These are phyloP conservation scores for Batkoa obscura DNA, from an alignment of 371 early-diverging fungal genomes.

Conservation along the genomic window DNA sequence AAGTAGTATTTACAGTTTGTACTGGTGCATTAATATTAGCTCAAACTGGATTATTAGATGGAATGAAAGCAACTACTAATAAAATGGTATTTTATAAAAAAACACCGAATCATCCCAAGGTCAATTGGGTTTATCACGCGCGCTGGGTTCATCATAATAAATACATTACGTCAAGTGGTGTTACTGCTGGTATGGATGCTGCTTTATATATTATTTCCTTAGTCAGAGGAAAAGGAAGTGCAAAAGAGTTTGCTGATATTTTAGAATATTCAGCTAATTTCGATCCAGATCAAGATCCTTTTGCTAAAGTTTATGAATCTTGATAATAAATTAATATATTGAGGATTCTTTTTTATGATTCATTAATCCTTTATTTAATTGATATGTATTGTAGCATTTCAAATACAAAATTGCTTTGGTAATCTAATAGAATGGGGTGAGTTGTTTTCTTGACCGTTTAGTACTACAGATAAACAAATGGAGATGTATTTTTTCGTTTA, in stretches of 20 bases:
- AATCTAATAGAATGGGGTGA: no score
- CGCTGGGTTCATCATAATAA: conserved; percentile 1
- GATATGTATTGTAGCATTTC: no score
- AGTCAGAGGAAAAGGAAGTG: background rate
- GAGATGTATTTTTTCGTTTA: no score
- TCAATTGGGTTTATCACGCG: background rate
- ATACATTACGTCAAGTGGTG: background rate
- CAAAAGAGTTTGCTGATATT: background rate
- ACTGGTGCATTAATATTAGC: background rate
- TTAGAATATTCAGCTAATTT: background rate
- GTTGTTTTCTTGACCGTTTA: no score
- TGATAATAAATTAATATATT: no score
- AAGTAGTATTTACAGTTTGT: background rate
- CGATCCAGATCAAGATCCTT: background rate
- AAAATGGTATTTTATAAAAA: background rate
- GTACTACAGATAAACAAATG: no score
- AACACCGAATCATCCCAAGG: background rate
- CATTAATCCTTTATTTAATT: no score
- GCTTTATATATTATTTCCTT: background rate
- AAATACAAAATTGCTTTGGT: no score
- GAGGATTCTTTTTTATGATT: no score
- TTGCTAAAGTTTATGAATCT: no score
- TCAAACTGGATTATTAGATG: background rate
- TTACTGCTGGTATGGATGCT: background rate
- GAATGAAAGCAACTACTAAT: background rate